A percentile compares a stretch with the other conserved stretches of the same genome.
Evolutionary conservation across 257 asterid species (phyloP).

Genomic region (Solanum pinnatisectum): DNA sequence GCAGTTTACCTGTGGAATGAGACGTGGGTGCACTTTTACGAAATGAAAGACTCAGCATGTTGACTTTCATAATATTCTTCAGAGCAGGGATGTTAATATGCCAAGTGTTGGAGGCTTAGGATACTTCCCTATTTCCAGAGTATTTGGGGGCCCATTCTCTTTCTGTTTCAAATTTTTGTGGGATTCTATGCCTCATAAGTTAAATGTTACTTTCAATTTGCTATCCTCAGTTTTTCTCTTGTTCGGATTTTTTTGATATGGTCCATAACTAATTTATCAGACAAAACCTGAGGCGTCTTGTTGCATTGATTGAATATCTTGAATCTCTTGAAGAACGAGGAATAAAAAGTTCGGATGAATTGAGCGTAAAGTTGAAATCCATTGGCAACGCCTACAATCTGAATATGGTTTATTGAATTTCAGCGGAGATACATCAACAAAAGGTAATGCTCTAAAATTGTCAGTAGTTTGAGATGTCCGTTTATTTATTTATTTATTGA

Average conservation of each 20-base stretch:
- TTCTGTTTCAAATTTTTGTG: neutral
- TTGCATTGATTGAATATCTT: slow-evolving; percentile 71
- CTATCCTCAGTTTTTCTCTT: neutral
- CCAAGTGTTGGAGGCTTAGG: neutral
- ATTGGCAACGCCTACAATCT: slow-evolving; percentile 46
- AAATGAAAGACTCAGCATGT: too few species aligned
- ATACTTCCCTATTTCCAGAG: neutral
- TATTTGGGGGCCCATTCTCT: neutral
- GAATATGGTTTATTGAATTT: slow-evolving; percentile 57
- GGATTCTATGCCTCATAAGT: neutral
- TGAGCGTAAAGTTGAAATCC: slow-evolving; percentile 63
- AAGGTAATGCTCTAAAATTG: slow-evolving; percentile 38
- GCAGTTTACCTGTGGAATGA: too few species aligned
- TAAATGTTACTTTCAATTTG: neutral
- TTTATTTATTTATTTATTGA: too few species aligned
- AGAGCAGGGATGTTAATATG: neutral
- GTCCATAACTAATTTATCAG: slow-evolving; percentile 28
- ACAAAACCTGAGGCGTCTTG: slow-evolving; percentile 73
- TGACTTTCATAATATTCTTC: too few species aligned
- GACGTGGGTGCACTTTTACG: too few species aligned
- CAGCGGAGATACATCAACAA: slow-evolving; percentile 46
- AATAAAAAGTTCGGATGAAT: slow-evolving; percentile 47
- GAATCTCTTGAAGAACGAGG: slow-evolving; percentile 90
- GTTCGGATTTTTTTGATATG: slow-evolving; percentile 2
- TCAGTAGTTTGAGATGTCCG: neutral